Evolutionary conservation across 2,329 filamentous ascomycete genomes (phyloP), one percentile per base, ranked within the genome.

Genomic region (Hymenoscyphus fructigenus): DNA sequence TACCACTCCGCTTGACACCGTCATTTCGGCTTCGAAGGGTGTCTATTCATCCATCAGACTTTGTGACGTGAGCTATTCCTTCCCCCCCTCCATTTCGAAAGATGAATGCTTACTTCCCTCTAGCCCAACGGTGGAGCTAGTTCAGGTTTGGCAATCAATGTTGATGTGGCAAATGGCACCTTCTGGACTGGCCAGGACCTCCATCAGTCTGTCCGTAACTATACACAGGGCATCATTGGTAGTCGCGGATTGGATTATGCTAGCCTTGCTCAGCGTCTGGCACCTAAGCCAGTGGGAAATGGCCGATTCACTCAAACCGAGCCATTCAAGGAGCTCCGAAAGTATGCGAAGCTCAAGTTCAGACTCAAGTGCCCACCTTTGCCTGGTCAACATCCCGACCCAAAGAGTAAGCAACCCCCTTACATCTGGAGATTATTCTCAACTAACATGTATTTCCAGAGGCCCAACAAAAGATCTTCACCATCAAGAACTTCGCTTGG

Each of bases 121-220:
- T 50, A 72, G 70, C 69, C 68, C 29, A 67, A 63, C 0, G 57
- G 66, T 6, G 57, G 85, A 36, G 34, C 34, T 12, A 36, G 34
- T 36, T 84, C 85, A 29, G 86, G 86, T 9, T 82, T 98, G 5
- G 87, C 91, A 0, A 80, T 99, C 75, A 98, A 97, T 71, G 87
- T 96, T 12, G 94, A 99, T 73, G 90, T 97, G 34, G 90, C 93
- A 64, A 97, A 98, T 74, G 91, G 92, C 0, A 91, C 91, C 14
- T 99, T 99, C 79, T 98, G 91, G 90, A 83, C 81, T 44, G 66
- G 76, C 1, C 75, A 77, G 34, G 75, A 78, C 50, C 66, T 82
- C 15, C 70, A 72, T 17, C 69, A 74, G 23, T 72, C 76, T 60
- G 77, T 76, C 55, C 66, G 76, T 1, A 74, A 77, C 59, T 50